phyloP scores from a whole-genome alignment of 129 eudicot genomes.

The Calendula officinalis region DNA sequence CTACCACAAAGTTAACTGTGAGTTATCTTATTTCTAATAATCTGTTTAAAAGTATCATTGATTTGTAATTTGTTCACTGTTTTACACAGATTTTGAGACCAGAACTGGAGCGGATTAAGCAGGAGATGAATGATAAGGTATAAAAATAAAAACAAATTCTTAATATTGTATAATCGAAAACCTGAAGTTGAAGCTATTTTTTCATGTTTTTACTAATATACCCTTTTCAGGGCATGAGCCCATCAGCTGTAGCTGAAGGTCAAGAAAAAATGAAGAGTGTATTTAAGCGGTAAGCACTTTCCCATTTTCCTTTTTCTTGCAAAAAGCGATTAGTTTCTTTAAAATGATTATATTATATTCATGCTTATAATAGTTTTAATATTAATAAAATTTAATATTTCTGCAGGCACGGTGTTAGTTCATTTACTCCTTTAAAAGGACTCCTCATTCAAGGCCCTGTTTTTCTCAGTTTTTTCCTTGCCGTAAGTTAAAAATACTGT shows the following conservation, averaged over 20 bases:
- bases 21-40: conserved; percentile 22
- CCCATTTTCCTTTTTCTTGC: conserved; percentile 3
- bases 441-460: conserved; percentile 70
- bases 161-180: no score
- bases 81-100: conserved; percentile 77
- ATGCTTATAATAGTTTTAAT: neutral
- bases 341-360: neutral
- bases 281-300: conserved; percentile 65
- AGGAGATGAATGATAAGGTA: conserved; percentile 80
- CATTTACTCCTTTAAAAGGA: conserved; percentile 81
- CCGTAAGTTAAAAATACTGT: conserved; percentile 48
- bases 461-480: conserved; percentile 74
- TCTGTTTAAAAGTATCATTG: conserved; percentile 7
- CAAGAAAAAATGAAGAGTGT: conserved; percentile 54
- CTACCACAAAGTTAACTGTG: conserved; percentile 72
- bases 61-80: neutral
- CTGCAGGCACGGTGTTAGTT: conserved; percentile 78
- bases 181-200: no score
- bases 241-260: conserved; percentile 76
- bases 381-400: neutral
- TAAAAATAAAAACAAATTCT: neutral
- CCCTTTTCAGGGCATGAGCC: conserved; percentile 72
- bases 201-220: no score
- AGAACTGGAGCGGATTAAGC: conserved; percentile 59
- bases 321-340: neutral